Conservation (phyloP, 2,329 filamentous ascomycete genomes). For the Hymenoscyphus occultus region DNA sequence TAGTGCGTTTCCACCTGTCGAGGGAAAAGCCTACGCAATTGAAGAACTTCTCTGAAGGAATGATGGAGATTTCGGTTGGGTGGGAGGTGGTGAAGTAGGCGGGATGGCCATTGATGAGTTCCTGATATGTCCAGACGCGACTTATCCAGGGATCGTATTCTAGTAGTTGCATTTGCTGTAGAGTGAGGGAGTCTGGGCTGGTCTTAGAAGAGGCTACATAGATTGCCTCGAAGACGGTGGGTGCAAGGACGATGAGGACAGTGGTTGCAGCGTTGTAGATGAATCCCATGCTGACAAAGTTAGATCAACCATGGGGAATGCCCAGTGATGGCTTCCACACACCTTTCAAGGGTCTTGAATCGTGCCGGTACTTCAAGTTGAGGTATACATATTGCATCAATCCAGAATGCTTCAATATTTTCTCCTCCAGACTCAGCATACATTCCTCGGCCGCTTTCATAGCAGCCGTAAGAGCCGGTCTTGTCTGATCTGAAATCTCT, state of each 20-base stretch:
- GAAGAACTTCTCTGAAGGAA: neutral
- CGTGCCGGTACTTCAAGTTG: constrained; percentile 15
- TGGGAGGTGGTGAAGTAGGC: neutral
- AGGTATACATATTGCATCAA: constrained; percentile 24
- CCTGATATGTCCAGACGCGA: neutral
- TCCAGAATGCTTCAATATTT: constrained; percentile 21
- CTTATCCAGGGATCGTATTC: neutral
- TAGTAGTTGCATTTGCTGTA: neutral
- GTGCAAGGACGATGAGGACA: neutral
- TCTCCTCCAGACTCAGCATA: neutral
- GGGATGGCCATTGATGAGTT: neutral
- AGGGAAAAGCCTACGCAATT: neutral
- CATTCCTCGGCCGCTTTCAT: constrained; percentile 16
- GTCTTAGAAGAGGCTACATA: neutral
- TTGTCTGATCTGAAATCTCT: constrained; percentile 21
- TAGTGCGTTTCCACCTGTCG: neutral
- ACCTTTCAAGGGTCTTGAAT: constrained; percentile 22
- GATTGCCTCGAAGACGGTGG: neutral
- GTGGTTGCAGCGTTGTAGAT: neutral
- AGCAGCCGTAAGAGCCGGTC: constrained; percentile 19
- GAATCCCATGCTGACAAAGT: neutral
- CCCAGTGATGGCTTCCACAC: neutral
- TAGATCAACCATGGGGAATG: neutral
- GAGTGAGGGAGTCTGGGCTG: neutral
- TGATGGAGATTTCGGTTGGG: neutral